A percentile compares a stretch with the other conserved stretches of the same genome.
Conservation (phyloP, 106 monocot genomes). For the Allium fistulosum region DNA sequence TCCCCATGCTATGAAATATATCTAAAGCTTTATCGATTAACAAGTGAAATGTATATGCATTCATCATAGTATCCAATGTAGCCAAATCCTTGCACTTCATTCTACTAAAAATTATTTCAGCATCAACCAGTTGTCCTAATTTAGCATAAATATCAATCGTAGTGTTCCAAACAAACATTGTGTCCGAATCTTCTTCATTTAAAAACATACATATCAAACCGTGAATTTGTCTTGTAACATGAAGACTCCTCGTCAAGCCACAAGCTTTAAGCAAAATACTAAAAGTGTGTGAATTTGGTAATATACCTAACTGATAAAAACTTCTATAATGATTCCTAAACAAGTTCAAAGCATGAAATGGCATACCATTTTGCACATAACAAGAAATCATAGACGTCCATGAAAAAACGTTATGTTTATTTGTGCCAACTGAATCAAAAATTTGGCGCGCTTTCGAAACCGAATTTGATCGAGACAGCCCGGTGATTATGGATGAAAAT, state of each 20-base stretch:
- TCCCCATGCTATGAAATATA: conserved; percentile 18
- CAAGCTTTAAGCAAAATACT: conserved; percentile 32
- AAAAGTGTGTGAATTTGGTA: conserved; percentile 42
- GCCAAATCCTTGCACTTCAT: conserved; percentile 34
- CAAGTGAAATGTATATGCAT: conserved; percentile 27
- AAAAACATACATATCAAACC: conserved; percentile 23
- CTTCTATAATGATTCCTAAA: conserved; percentile 20
- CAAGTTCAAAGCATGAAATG: conserved; percentile 17
- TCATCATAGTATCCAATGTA: conserved; percentile 43
- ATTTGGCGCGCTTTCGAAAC: conserved; percentile 12
- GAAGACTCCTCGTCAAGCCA: conserved; percentile 7
- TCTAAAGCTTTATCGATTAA: conserved; percentile 26
- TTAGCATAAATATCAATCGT: conserved; percentile 41
- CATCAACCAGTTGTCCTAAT: conserved; percentile 25
- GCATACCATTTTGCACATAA: conserved; percentile 24
- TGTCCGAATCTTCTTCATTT: conserved; percentile 5
- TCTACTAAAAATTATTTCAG: conserved; percentile 22
- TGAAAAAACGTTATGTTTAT: conserved; percentile 31
- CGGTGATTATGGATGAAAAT: conserved; percentile 33
- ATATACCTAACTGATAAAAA: conserved; percentile 8
- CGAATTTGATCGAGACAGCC: conserved; percentile 17
- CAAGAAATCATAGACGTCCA: conserved; percentile 55
- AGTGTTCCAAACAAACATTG: conserved; percentile 24
- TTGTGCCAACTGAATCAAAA: conserved; percentile 20
- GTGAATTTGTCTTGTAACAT: conserved; percentile 19